Conservation (phyloP, 2,329 filamentous ascomycete species). For the Fusarium liriodendri region DNA sequence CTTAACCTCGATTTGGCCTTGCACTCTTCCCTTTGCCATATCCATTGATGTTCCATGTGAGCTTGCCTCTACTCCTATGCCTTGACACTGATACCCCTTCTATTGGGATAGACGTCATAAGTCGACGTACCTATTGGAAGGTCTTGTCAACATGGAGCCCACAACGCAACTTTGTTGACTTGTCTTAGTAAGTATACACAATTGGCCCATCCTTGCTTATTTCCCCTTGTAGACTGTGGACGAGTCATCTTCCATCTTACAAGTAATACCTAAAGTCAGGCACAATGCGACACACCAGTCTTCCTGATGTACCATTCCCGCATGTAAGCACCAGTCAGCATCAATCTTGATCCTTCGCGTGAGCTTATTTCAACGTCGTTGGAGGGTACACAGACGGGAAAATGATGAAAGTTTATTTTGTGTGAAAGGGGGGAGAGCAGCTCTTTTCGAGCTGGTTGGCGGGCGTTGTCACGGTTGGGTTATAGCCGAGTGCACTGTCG, state of each 20-base stretch:
- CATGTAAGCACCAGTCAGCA: conserved; percentile 4
- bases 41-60: too few species aligned
- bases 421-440: background rate
- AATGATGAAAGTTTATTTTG: background rate
- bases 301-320: background rate
- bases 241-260: background rate
- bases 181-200: background rate
- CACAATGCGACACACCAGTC: background rate
- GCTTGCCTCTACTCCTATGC: background rate
- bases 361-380: conserved; percentile 8
- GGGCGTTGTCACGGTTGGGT: background rate
- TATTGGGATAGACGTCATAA: background rate
- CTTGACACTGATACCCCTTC: background rate
- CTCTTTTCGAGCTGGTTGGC: background rate
- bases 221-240: background rate
- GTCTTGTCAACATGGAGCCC: background rate
- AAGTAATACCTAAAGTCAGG: background rate
- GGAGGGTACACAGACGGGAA: background rate
- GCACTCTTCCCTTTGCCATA: background rate
- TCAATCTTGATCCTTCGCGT: background rate
- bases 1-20: background rate
- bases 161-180: background rate
- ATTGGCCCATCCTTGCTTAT: background rate
- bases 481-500: background rate
- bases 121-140: too few species aligned